These are phyloP conservation scores for Lolium perenne DNA, from an alignment of 176 grass and related monocot genomes.

Conservation along the genomic window DNA sequence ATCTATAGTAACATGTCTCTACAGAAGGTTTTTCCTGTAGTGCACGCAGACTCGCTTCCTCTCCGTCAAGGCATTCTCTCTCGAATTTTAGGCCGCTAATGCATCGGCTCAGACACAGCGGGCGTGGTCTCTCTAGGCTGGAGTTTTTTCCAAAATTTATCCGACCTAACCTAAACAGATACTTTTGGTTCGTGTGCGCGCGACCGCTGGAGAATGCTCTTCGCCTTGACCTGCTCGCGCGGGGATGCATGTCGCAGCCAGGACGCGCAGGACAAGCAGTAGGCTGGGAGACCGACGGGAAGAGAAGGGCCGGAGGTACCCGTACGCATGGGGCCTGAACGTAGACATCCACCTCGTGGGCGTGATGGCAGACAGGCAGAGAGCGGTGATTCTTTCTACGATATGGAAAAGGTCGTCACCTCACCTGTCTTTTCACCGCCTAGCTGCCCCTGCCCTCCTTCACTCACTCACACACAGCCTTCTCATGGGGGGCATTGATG, in stretches of 20 bases:
- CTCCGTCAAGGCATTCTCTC: too few species aligned
- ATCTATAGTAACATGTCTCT: too few species aligned
- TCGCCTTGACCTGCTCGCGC: too few species aligned
- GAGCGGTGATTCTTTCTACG: constrained; percentile 32
- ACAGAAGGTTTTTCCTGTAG: too few species aligned
- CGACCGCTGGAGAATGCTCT: too few species aligned
- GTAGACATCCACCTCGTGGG: constrained; percentile 62
- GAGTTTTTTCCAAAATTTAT: too few species aligned
- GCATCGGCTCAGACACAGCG: too few species aligned
- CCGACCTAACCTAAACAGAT: too few species aligned
- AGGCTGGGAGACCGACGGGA: constrained; percentile 6
- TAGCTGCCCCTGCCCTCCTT: background rate
- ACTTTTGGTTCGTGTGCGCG: too few species aligned
- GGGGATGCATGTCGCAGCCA: background rate
- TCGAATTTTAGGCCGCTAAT: too few species aligned
- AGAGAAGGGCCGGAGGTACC: background rate
- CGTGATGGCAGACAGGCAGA: constrained; percentile 28
- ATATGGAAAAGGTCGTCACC: constrained; percentile 45
- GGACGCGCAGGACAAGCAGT: background rate
- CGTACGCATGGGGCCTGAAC: constrained; percentile 35
- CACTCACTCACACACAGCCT: background rate
- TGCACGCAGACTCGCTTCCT: too few species aligned
- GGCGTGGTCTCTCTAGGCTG: too few species aligned
- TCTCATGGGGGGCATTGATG: background rate
- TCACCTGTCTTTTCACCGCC: constrained; percentile 50